Evolutionary conservation across 2,329 filamentous ascomycete species (phyloP), one percentile per base, ranked within the genome.

Genomic region (Ophiostoma piceae): DNA sequence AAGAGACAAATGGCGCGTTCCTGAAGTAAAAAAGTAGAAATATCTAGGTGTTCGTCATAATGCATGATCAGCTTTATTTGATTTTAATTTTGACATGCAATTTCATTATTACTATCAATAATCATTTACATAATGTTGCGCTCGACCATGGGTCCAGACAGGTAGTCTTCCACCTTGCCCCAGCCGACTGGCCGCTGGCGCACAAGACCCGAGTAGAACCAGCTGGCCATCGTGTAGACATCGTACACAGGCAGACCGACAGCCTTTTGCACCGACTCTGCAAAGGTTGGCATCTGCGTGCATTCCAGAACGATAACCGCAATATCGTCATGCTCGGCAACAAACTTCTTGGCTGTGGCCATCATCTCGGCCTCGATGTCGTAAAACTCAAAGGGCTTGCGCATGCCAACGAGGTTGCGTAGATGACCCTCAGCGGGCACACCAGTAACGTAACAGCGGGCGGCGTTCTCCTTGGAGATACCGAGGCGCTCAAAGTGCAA

Each of bases 401-500:
- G 32, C 60, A 64, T 64, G 60, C 60, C 60, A 14, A 64, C 60
- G 8, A 64, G 60, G 14, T 35, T n/a, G 35, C 67, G 69, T 54
- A 70, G 41, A 14, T 32, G 39, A 16, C 69, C 69, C 2, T 47
- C 66, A 3, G 69, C 39, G 26, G 69, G 69, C 1, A 57, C 66
- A 6, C 69, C 69, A 11, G 19, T 32, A 6, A 70, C 67, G 16
- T 66, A 35, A 41, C 37, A 51, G 12, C 69, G 69, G 5, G 35
- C 68, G 5, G 68, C 51, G 6, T 43, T 19, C 19, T 51, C 57
- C 26, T 37, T 65, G 66, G 39, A 54, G 26, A 70, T 68, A 4
- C 69, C 69, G 3, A 70, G 69, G 5, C 60, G 57, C 66, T 70
- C 66, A 35, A 70, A 66, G 57, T 70, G 69, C 39, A 65, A 57